Base-by-base conservation (phyloP, 1,284 basidiomycete species). In the Microbotryum silenes-acaulis region DNA sequence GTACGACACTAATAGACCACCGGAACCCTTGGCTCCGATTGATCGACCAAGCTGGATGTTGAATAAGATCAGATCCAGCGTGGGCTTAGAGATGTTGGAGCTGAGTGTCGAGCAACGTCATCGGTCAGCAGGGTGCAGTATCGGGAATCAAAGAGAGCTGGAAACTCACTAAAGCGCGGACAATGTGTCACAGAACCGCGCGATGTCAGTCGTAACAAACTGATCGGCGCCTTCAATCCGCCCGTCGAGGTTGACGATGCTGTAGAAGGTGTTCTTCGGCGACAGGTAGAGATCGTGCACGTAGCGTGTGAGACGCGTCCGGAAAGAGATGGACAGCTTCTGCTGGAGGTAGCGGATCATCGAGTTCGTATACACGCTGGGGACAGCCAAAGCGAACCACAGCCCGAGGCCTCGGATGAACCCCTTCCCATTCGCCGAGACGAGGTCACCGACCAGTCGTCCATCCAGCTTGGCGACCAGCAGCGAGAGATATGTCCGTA, bases 331-430 rank as follows among this genome's bases (percentile, higher is more conserved):
- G 0, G 91, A 85, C 3, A 98, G 82, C 68, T 89, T 90, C n/a
- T 87, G 84, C 77, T 97, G 92, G 0, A 97, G 80, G 74, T 90
- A 89, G 51, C 60, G 47, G 56, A 67, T 67, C 90, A 97, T 93
- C 1, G 90, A 86, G 74, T 98, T 97, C 0, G 93, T 97, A 74
- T 93, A 94, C 21, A 91, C 93, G 72, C 89, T 91, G 0, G 94
- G 93, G 29, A 97, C 80, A 0, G 91, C 90, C 8, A 98, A 81
- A 7, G 85, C 77, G 72, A 94, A 96, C 93, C 93, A 97, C 62
- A 91, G 79, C 0, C 81, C 87, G 0, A 97, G 77, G 0, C 92
- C 92, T 56, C 81, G 82, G 18, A 91, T 66, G 76, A 97, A 97
- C 0, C 91, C 91, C 58, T 81, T 82, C 0, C 85, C 88, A 72